phyloP scores from a whole-genome alignment of 805 yeast species.

The Candida pseudofarinosa region DNA sequence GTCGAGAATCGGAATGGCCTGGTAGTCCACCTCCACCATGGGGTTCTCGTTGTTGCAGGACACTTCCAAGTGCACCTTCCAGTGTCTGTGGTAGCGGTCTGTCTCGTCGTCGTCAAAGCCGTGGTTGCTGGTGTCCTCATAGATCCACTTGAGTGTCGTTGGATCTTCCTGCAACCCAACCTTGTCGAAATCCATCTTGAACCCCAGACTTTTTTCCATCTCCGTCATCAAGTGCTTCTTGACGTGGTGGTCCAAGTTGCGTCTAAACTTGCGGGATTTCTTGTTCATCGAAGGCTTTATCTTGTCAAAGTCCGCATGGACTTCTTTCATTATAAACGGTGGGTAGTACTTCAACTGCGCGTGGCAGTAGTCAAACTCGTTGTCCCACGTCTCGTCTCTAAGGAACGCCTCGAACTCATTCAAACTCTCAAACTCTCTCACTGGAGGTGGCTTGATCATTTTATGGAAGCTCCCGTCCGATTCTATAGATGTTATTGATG shows the following conservation, averaged over 20 bases:
- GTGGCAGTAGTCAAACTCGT: conserved; percentile 65
- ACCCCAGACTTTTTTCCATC: conserved; percentile 59
- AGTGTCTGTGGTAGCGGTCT: conserved; percentile 48
- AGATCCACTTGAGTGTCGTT: conserved; percentile 59
- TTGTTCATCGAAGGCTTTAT: conserved; percentile 70
- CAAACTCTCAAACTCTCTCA: conserved; percentile 56
- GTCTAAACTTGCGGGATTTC: conserved; percentile 64
- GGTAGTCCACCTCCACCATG: conserved; percentile 61
- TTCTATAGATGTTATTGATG: conserved; percentile 39
- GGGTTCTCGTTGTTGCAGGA: conserved; percentile 67
- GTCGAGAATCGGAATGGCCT: conserved; percentile 41
- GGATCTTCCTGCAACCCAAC: conserved; percentile 45
- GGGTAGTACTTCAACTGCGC: conserved; percentile 68
- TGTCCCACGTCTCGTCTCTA: conserved; percentile 72
- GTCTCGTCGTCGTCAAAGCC: conserved; percentile 49
- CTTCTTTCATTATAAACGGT: conserved; percentile 64
- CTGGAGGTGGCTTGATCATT: conserved; percentile 36
- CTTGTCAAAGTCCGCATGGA: conserved; percentile 66
- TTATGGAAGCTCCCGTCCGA: conserved; percentile 26
- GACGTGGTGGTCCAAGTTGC: conserved; percentile 73
- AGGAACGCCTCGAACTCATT: conserved; percentile 59
- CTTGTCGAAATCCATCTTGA: conserved; percentile 48
- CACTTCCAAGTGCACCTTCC: conserved; percentile 61
- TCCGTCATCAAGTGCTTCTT: conserved; percentile 67
- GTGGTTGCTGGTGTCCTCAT: conserved; percentile 53